Percentiles rank a stretch among this genome's conserved stretches.
phyloP scores from a whole-genome alignment of 768 basidiomycete species.

The Erythrobasidium yunnanense region DNA sequence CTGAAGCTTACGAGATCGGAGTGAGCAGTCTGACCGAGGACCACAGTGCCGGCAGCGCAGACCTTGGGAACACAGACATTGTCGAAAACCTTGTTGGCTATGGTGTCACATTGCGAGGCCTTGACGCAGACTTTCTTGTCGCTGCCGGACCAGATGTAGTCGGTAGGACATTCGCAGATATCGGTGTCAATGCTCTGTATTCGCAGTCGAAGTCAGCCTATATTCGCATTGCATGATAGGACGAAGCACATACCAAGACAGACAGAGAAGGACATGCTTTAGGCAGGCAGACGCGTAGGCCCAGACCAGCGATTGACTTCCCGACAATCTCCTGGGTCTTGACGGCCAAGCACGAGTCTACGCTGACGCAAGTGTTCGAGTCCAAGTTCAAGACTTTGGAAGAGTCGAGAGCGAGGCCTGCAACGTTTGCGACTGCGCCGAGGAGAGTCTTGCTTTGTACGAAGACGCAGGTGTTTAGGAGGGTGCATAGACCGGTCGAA shows the following conservation, averaged over 20 bases:
- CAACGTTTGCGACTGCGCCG: neutral
- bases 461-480: slow-evolving; percentile 15
- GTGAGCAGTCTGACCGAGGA: neutral
- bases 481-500: neutral
- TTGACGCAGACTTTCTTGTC: slow-evolving; percentile 11
- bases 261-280: slow-evolving; percentile 1
- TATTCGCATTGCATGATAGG: neutral
- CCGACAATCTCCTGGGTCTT: neutral
- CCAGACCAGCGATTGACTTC: neutral
- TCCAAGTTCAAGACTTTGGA: neutral
- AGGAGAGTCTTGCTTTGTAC: neutral
- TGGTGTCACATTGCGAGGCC: neutral
- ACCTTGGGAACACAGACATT: slow-evolving; percentile 1
- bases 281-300: neutral
- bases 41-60: neutral
- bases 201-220: neutral
- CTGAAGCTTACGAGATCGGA: neutral
- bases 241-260: neutral
- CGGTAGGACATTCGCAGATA: slow-evolving; percentile 14
- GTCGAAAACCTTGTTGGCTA: neutral
- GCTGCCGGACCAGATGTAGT: neutral
- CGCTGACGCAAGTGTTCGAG: neutral
- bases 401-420: neutral
- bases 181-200: slow-evolving; percentile 15
- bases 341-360: slow-evolving; percentile 6